Evolutionary conservation across 1,284 basidiomycete genomes (phyloP), one percentile per base, ranked within the genome.

Genomic region (Xerocomus nothofagi): DNA sequence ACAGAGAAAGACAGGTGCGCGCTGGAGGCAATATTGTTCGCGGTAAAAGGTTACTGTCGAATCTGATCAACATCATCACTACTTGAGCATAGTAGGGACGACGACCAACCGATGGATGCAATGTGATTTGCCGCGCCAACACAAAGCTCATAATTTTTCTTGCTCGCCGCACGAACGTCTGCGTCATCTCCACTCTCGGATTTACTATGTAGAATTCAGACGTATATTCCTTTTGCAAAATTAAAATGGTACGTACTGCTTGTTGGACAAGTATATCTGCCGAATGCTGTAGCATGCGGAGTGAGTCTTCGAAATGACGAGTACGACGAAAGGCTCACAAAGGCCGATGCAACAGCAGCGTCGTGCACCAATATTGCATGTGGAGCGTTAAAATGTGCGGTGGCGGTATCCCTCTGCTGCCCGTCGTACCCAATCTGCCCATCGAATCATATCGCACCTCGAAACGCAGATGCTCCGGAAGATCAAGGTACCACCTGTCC

Each of bases 351-450:
- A 93, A 70, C 26, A 93, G 68, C 27, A 93, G 70, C 17, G 88
- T 81, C 3, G 87, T 81, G 61, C 86, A 88, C 87, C 91, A 93
- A 62, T 92, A 93, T 61, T 90, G 84, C 81, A 91, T 86, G 62
- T 93, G 91, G 36, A 93, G 71, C 26, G 84, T 84, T 44, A 92
- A 68, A 23, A 91, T 71, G 59, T 90, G 84, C 3, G 86, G 84
- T 0, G 78, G 71, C 18, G 79, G 73, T 29, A 70, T 62, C 14
- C 65, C 62, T 39, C 72, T 77, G 43, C 64, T 61, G 14, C 69
- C 31, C 12, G 44, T 43, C 26, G 51, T 36, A 29, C 45, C 54
- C 50, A 56, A 50, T 31, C 57, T 68, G n/a, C 61, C 60, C 47
- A 39, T 47, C 12, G 62, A 52, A 29, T 65, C 63, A 40, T 67